Conservation (phyloP, 805 yeast genomes). For the Tetrapisispora taiwanensis region DNA sequence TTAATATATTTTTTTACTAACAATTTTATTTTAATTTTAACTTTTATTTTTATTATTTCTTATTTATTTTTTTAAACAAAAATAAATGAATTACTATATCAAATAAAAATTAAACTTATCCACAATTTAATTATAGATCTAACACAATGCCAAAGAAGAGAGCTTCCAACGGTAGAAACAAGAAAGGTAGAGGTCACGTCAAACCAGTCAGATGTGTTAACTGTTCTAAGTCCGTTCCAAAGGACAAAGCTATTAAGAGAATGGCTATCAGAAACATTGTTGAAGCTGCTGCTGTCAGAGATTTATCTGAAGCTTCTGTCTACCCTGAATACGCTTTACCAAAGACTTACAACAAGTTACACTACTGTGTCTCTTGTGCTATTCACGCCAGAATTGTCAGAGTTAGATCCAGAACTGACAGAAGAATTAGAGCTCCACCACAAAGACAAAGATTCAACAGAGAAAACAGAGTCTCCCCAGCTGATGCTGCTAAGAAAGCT, state of each 20-base stretch:
- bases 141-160: slow-evolving; percentile 98
- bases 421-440: slow-evolving; percentile 99
- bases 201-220: slow-evolving; percentile 99
- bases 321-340: slow-evolving; percentile 99
- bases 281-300: slow-evolving; percentile 99
- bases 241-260: slow-evolving; percentile 99
- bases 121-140: too few species aligned
- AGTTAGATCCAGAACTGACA: slow-evolving; percentile 98
- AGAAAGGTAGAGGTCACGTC: slow-evolving; percentile 99
- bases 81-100: not conserved
- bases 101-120: too few species aligned
- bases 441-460: slow-evolving; percentile 97
- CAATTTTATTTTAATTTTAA: too few species aligned
- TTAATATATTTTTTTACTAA: too few species aligned
- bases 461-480: slow-evolving; percentile 93
- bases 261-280: slow-evolving; percentile 99
- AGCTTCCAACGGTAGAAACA: slow-evolving; percentile 99
- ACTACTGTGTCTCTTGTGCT: slow-evolving; percentile 99
- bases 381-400: slow-evolving; percentile 99
- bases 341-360: slow-evolving; percentile 98
- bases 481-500: slow-evolving; percentile 95
- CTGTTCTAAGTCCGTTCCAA: slow-evolving; percentile 99
- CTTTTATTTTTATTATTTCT: not conserved
- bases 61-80: too few species aligned
- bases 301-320: slow-evolving; percentile 98